Evolutionary conservation across 352 stramenopile species (phyloP).

Genomic region (Plasmopara halstedii): DNA sequence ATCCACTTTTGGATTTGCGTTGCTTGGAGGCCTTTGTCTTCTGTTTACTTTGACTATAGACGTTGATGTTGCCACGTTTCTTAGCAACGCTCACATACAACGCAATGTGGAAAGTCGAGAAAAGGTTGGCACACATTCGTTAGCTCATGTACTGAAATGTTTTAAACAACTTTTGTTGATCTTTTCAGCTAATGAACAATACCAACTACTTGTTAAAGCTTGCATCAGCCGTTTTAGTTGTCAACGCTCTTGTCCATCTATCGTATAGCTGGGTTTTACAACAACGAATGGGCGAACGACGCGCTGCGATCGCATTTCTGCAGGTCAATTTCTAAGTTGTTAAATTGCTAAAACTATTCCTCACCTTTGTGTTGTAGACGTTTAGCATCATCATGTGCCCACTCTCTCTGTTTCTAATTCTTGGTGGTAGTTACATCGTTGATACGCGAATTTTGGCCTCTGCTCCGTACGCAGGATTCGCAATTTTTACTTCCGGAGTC

Average conservation of each 20-base stretch:
- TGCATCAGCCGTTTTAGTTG: conserved; percentile 29
- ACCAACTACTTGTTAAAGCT: conserved; percentile 33
- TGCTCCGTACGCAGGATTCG: conserved; percentile 62
- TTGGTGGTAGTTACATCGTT: conserved; percentile 68
- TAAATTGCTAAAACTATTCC: conserved; percentile 1
- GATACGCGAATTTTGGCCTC: conserved; percentile 54
- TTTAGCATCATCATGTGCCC: conserved; percentile 62
- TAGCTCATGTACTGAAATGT: no score
- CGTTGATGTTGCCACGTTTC: conserved; percentile 35
- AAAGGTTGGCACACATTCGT: conserved; percentile 22
- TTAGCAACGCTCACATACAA: conserved; percentile 39
- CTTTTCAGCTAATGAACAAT: conserved; percentile 32
- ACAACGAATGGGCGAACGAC: conserved; percentile 42
- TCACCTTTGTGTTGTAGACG: conserved; percentile 20
- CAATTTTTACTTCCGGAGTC: conserved; percentile 48
- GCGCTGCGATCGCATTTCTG: conserved; percentile 47
- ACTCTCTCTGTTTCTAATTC: conserved; percentile 57
- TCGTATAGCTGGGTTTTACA: conserved; percentile 38
- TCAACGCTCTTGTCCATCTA: conserved; percentile 26
- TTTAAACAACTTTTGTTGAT: conserved; percentile 9
- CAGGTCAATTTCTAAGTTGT: conserved; percentile 26
- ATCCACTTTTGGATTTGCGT: conserved; percentile 34
- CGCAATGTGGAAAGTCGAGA: conserved; percentile 24
- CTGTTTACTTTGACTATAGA: conserved; percentile 39
- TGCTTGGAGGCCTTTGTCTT: conserved; percentile 53